Conservation (phyloP, 768 basidiomycete genomes). For the Termitomyces bulborhizus region DNA sequence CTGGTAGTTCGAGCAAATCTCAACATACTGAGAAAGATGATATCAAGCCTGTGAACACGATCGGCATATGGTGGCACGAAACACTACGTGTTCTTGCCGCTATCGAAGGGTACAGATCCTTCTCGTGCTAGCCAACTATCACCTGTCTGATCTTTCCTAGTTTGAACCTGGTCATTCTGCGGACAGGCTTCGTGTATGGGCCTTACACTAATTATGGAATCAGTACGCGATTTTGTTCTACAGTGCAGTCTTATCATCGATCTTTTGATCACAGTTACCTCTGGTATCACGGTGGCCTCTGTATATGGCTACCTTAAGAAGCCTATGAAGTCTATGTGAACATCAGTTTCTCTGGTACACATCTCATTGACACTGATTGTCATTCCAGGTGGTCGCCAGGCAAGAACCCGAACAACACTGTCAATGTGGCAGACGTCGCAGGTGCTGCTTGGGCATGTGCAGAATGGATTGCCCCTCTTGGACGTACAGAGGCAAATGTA, state of each 20-base stretch:
- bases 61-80: constrained; percentile 90
- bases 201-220: constrained; percentile 72
- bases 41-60: constrained; percentile 59
- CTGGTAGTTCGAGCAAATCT: constrained; percentile 48
- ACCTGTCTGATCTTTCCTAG: constrained; percentile 29
- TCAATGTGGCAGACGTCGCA: constrained; percentile 78
- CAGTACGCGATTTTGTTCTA: constrained; percentile 32
- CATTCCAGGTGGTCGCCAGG: constrained; percentile 69
- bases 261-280: constrained; percentile 42
- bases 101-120: constrained; percentile 54
- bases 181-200: constrained; percentile 73
- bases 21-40: constrained; percentile 67
- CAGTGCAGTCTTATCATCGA: constrained; percentile 8
- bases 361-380: constrained; percentile 10
- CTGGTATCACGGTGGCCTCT: constrained; percentile 67
- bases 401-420: constrained; percentile 65
- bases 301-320: constrained; percentile 80
- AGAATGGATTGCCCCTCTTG: constrained; percentile 62
- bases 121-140: constrained; percentile 2
- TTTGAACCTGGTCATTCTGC: constrained; percentile 74
- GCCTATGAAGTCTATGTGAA: constrained; percentile 81
- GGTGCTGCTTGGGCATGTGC: constrained; percentile 73
- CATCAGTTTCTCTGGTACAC: background rate
- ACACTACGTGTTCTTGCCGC: constrained; percentile 67
- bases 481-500: constrained; percentile 57